Conservation (phyloP, 2,329 filamentous ascomycete species). For the Fusarium domesticum region DNA sequence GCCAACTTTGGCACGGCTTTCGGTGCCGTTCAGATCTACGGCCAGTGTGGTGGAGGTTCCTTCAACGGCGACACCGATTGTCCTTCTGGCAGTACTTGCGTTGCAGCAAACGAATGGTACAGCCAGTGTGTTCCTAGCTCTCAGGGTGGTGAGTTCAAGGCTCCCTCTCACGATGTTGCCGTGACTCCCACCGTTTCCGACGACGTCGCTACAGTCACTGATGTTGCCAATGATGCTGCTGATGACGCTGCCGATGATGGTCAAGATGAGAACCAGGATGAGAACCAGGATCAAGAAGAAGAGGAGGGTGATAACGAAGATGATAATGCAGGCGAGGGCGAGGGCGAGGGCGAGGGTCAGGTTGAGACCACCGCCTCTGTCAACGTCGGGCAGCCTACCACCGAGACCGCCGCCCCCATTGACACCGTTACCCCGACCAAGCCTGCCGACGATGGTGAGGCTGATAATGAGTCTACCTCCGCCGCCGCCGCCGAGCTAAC, state of each 20-base stretch:
- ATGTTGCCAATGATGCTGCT: neutral
- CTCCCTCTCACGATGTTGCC: conserved; percentile 6
- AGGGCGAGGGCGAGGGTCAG: too few species aligned
- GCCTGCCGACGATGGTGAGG: neutral
- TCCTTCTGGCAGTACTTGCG: conserved; percentile 15
- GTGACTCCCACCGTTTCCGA: conserved; percentile 1
- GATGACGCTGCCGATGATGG: neutral
- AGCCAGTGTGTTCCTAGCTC: conserved; percentile 18
- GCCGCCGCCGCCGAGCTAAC: conserved; percentile 4
- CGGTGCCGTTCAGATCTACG: conserved; percentile 17
- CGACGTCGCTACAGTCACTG: conserved; percentile 1
- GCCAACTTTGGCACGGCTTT: conserved; percentile 20
- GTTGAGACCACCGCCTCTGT: neutral
- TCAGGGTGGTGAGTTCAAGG: neutral
- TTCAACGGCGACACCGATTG: conserved; percentile 17
- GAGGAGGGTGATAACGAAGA: neutral
- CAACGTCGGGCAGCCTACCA: conserved; percentile 2
- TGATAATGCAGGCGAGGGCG: too few species aligned
- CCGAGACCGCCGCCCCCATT: neutral
- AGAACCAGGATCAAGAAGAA: conserved; percentile 2
- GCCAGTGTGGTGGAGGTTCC: conserved; percentile 16
- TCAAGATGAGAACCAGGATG: neutral
- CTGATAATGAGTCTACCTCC: conserved; percentile 3
- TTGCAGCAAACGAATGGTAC: conserved; percentile 19
- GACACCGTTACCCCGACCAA: conserved; percentile 1